phyloP scores from a whole-genome alignment of 768 basidiomycete genomes.

The Boletus vinaceobasis region DNA sequence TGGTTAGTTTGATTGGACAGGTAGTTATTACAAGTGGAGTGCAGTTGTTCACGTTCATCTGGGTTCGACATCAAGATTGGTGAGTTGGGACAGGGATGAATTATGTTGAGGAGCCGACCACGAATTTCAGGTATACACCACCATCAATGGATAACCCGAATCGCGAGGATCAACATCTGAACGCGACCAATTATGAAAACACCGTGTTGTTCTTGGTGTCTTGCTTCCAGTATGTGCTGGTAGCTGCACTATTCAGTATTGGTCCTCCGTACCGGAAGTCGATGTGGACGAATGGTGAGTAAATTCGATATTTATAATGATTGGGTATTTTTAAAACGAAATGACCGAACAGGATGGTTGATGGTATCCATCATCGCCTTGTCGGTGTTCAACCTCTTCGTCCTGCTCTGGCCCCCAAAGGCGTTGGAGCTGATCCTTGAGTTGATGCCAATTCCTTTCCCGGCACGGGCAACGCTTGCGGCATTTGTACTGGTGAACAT shows the following conservation, averaged over 20 bases:
- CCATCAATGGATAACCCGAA: conserved; percentile 50
- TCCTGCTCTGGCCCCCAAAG: conserved; percentile 70
- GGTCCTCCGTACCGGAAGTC: conserved; percentile 95
- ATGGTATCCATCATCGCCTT: conserved; percentile 73
- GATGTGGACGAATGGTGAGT: conserved; percentile 91
- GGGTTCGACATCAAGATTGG: conserved; percentile 86
- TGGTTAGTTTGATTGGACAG: conserved; percentile 91
- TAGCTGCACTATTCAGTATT: conserved; percentile 96
- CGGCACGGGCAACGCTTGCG: conserved; percentile 69
- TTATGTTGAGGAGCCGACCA: background rate
- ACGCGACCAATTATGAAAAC: conserved; percentile 89
- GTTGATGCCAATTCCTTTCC: conserved; percentile 68
- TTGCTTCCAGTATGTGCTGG: conserved; percentile 97
- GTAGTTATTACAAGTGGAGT: conserved; percentile 78
- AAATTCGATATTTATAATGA: background rate
- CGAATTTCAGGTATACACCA: conserved; percentile 63
- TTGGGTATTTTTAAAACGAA: background rate
- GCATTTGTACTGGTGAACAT: conserved; percentile 68
- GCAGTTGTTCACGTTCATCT: conserved; percentile 87
- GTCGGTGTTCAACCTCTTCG: conserved; percentile 68
- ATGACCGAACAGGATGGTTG: conserved; percentile 57
- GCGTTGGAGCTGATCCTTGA: conserved; percentile 61
- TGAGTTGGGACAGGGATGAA: conserved; percentile 28
- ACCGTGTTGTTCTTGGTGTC: conserved; percentile 89
- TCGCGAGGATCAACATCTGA: conserved; percentile 63